These are phyloP conservation scores for Tanozyma kutaoensis DNA, from an alignment of 805 yeast genomes.

Conservation along the genomic window DNA sequence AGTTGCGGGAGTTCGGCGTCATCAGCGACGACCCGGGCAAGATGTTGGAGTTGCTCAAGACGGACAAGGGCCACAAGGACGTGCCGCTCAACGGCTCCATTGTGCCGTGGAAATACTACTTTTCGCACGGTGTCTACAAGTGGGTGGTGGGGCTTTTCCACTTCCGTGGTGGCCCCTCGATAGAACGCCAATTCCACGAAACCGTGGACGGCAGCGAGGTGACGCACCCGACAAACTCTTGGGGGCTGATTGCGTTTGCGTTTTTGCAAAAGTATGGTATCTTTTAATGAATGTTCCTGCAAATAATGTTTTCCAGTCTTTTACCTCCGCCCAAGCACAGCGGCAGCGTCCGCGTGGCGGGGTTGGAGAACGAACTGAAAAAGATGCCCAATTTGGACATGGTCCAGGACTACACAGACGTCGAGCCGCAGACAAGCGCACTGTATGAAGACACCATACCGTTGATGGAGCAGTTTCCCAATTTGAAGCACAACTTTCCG, in stretches of 20 bases:
- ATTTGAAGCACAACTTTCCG: conserved; percentile 26
- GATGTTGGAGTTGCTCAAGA: conserved; percentile 12
- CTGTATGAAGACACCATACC: conserved; percentile 50
- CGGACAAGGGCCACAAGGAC: no score
- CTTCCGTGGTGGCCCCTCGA: no score
- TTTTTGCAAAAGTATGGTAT: no score
- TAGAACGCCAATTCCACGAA: no score
- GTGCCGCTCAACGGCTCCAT: no score
- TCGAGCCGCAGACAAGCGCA: conserved; percentile 16
- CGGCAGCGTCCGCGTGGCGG: conserved; percentile 2
- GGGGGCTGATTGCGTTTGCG: no score
- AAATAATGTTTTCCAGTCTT: conserved; percentile 4
- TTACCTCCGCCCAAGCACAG: conserved; percentile 20
- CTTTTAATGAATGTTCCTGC: no score
- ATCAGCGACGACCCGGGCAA: conserved; percentile 22
- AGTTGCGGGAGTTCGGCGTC: conserved; percentile 19
- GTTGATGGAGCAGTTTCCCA: conserved; percentile 27
- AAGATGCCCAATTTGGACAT: background rate
- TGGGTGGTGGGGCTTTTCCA: no score
- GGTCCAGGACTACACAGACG: conserved; percentile 3
- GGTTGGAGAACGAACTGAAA: background rate
- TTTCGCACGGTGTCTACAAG: no score
- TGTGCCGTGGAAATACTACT: no score
- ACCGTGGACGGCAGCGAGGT: no score
- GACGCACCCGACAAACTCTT: no score